Percentiles rank a stretch among this genome's conserved stretches.
Conservation (phyloP, 768 basidiomycete genomes). For the Paxillus ammoniavirescens region DNA sequence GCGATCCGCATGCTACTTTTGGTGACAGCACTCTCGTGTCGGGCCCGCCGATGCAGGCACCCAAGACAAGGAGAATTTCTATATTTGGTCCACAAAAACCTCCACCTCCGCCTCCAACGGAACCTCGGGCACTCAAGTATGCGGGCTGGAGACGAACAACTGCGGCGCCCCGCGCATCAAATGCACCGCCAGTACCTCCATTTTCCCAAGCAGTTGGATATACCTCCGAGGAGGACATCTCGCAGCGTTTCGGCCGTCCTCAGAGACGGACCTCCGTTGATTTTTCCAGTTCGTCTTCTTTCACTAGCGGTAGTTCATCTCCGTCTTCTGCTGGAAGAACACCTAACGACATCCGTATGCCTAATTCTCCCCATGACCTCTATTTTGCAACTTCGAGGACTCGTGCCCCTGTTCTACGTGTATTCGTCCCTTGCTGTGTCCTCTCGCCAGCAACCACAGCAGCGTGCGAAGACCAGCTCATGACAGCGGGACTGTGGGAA, state of each 20-base stretch:
- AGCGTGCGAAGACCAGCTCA: conserved; percentile 67
- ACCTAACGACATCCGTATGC: conserved; percentile 10
- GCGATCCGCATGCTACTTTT: conserved; percentile 9
- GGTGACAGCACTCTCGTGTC: conserved; percentile 2
- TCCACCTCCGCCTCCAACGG: conserved; percentile 45
- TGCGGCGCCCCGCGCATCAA: not conserved
- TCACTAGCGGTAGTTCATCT: conserved; percentile 21
- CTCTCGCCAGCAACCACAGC: conserved; percentile 46
- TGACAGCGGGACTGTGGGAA: conserved; percentile 66
- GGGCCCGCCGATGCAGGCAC: conserved; percentile 14
- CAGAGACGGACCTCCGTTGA: conserved; percentile 44
- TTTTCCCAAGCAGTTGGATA: conserved; percentile 30
- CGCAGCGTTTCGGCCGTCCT: conserved; percentile 31
- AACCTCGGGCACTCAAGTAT: conserved; percentile 44
- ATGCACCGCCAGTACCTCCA: conserved; percentile 5
- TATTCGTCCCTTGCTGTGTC: conserved; percentile 68
- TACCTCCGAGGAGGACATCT: conserved; percentile 42
- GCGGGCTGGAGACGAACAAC: conserved; percentile 48
- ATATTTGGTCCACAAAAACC: conserved; percentile 36
- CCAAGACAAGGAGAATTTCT: conserved; percentile 27
- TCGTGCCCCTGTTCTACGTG: conserved; percentile 71
- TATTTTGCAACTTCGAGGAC: conserved; percentile 53
- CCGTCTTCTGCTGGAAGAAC: conserved; percentile 19
- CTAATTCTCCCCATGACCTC: conserved; percentile 59
- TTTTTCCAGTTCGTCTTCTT: conserved; percentile 48